Percentiles rank a stretch among this genome's conserved stretches.
Conservation (phyloP, 1,284 basidiomycete species). For the Ceratorhiza oryzae-sativae region DNA sequence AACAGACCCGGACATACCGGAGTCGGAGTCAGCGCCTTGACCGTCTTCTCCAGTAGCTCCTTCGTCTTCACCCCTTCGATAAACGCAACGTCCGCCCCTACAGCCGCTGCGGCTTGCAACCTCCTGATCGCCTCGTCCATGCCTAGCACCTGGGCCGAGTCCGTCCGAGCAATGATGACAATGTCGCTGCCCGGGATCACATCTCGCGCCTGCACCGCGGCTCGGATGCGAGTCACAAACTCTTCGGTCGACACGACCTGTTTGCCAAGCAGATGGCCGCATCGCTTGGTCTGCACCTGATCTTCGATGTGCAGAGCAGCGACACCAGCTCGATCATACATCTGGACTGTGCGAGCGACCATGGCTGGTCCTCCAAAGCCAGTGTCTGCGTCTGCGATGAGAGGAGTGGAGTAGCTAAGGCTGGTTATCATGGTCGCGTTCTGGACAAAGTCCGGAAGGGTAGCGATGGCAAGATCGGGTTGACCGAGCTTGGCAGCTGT, state of each 20-base stretch:
- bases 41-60: conserved; percentile 68
- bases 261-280: conserved; percentile 81
- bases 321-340: conserved; percentile 74
- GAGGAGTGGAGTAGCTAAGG: conserved; percentile 50
- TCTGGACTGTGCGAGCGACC: conserved; percentile 75
- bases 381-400: conserved; percentile 84
- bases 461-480: conserved; percentile 81
- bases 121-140: conserved; percentile 80
- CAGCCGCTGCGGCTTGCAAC: conserved; percentile 73
- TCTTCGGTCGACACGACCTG: conserved; percentile 80
- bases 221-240: conserved; percentile 76
- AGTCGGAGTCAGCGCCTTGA: conserved; percentile 71
- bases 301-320: conserved; percentile 65
- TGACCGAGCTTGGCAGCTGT: conserved; percentile 77
- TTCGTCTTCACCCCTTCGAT: conserved; percentile 80
- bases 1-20: conserved; percentile 53
- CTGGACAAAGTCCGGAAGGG: conserved; percentile 73
- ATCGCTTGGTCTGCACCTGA: conserved; percentile 80
- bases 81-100: conserved; percentile 84
- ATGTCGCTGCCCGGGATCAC: conserved; percentile 74
- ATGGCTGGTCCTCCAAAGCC: conserved; percentile 82
- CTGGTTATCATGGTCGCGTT: conserved; percentile 70
- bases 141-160: conserved; percentile 78
- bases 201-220: conserved; percentile 75
- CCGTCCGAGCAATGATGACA: conserved; percentile 82